Conservation (phyloP, 441 rosid genomes). For the Populus trichocarpa region DNA sequence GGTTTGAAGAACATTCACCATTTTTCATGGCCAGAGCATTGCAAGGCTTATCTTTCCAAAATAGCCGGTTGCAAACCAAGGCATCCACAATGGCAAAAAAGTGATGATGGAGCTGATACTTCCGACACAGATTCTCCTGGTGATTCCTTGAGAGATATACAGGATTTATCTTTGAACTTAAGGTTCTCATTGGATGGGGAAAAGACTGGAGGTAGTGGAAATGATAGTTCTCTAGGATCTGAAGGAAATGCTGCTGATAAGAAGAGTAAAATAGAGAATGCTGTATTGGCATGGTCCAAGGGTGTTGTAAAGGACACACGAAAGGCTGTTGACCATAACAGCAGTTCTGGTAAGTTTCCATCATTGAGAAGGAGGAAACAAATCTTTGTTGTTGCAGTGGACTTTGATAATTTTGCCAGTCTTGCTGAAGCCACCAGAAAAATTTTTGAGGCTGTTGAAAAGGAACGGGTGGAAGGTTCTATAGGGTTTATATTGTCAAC, state of each 20-base stretch:
- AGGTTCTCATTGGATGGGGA: conserved; percentile 79
- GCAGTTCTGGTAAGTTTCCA: conserved; percentile 42
- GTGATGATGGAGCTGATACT: conserved; percentile 37
- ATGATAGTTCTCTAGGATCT: conserved; percentile 39
- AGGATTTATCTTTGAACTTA: conserved; percentile 72
- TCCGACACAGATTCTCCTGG: conserved; percentile 66
- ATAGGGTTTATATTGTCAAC: conserved; percentile 78
- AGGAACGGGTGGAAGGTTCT: conserved; percentile 42
- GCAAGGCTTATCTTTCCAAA: conserved; percentile 70
- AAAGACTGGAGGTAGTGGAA: conserved; percentile 42
- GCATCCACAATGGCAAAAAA: conserved; percentile 79
- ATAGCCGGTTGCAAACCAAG: conserved; percentile 78
- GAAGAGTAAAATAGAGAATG: conserved; percentile 48
- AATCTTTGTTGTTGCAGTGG: conserved; percentile 72
- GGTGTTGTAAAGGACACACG: conserved; percentile 34
- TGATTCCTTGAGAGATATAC: conserved; percentile 77
- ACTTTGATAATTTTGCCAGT: conserved; percentile 40
- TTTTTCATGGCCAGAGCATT: conserved; percentile 94
- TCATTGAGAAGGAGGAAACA: conserved; percentile 60
- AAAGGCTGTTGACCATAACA: conserved; percentile 43
- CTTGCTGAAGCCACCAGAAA: conserved; percentile 39
- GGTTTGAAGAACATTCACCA: conserved; percentile 80
- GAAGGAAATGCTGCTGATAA: conserved; percentile 45
- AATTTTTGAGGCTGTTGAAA: conserved; percentile 51
- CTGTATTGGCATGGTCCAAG: conserved; percentile 51